A percentile compares a stretch with the other conserved stretches of the same genome.
These are phyloP conservation scores for Phytophthora meadii DNA, from an alignment of 352 stramenopile genomes.

Conservation along the genomic window DNA sequence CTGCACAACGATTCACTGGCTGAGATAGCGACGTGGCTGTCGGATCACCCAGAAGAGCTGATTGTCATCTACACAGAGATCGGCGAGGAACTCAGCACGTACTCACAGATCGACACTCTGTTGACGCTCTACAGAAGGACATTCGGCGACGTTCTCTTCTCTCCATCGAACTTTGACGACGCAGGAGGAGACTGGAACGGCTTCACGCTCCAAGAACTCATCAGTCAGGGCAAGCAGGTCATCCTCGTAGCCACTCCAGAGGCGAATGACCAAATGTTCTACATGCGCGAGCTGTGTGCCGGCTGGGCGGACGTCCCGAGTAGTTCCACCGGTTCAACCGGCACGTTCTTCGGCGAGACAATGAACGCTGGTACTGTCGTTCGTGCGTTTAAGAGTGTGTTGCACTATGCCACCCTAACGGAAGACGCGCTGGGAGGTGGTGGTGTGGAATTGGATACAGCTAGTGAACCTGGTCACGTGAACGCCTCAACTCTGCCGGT, in stretches of 20 bases:
- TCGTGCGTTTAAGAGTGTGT: conserved; percentile 51
- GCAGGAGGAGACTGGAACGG: conserved; percentile 49
- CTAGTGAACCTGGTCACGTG: conserved; percentile 34
- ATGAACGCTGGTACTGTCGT: conserved; percentile 58
- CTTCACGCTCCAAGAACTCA: conserved; percentile 58
- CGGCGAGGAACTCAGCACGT: conserved; percentile 48
- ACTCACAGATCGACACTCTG: conserved; percentile 53
- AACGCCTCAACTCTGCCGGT: conserved; percentile 47
- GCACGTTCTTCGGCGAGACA: conserved; percentile 48
- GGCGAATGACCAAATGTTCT: conserved; percentile 67
- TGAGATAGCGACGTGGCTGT: conserved; percentile 68
- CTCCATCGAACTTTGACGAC: conserved; percentile 46
- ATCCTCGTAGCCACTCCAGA: conserved; percentile 53
- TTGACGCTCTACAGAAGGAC: conserved; percentile 51
- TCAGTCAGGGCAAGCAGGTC: conserved; percentile 58
- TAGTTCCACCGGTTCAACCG: conserved; percentile 20
- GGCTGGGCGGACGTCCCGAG: conserved; percentile 53
- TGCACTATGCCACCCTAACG: conserved; percentile 63
- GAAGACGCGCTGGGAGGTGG: conserved; percentile 38
- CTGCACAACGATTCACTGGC: conserved; percentile 57
- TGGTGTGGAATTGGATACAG: conserved; percentile 24
- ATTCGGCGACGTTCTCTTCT: conserved; percentile 64
- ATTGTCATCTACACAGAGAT: conserved; percentile 70
- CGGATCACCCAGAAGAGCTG: conserved; percentile 48
- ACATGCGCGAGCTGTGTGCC: conserved; percentile 53